A percentile compares a stretch with the other conserved stretches of the same genome.
Conservation (phyloP, 148 eudicot genomes). For the Linanthus parryae region DNA sequence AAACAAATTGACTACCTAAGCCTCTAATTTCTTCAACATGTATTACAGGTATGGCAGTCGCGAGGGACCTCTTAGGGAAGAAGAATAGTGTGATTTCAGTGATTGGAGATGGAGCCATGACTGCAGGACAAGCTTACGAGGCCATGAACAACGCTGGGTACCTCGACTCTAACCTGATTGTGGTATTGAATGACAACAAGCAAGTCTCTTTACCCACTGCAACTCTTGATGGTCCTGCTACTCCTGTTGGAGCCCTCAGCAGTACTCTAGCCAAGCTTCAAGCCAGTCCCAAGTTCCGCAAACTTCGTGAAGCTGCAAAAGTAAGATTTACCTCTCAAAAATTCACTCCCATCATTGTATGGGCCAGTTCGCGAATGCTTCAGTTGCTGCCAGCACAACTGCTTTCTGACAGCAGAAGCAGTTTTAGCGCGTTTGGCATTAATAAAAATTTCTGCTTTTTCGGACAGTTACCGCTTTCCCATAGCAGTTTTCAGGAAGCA, state of each 20-base stretch:
- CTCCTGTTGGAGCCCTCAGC: constrained; percentile 83
- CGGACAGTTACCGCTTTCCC: no score
- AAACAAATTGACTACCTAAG: no score
- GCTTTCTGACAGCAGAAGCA: no score
- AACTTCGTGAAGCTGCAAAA: constrained; percentile 69
- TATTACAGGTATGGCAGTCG: constrained; percentile 83
- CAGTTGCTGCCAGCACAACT: no score
- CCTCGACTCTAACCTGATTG: constrained; percentile 63
- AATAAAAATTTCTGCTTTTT: no score
- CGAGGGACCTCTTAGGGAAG: constrained; percentile 62
- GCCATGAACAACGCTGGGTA: constrained; percentile 81
- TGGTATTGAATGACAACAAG: constrained; percentile 59
- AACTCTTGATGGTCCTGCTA: constrained; percentile 68
- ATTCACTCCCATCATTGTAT: no score
- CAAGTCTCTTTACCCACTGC: constrained; percentile 80
- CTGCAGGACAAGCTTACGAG: constrained; percentile 85
- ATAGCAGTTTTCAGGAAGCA: no score
- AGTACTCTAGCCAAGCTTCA: constrained; percentile 48
- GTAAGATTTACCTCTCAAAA: constrained; percentile 19
- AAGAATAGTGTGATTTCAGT: constrained; percentile 55
- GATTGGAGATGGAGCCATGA: constrained; percentile 87
- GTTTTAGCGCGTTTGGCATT: no score
- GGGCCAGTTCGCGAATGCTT: no score
- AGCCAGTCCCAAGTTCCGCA: constrained; percentile 47
- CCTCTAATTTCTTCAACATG: no score